Percentiles rank a stretch among this genome's conserved stretches.
These are phyloP conservation scores for Annona cherimola DNA, from an alignment of 164 flowering plant genomes.

Conservation along the genomic window DNA sequence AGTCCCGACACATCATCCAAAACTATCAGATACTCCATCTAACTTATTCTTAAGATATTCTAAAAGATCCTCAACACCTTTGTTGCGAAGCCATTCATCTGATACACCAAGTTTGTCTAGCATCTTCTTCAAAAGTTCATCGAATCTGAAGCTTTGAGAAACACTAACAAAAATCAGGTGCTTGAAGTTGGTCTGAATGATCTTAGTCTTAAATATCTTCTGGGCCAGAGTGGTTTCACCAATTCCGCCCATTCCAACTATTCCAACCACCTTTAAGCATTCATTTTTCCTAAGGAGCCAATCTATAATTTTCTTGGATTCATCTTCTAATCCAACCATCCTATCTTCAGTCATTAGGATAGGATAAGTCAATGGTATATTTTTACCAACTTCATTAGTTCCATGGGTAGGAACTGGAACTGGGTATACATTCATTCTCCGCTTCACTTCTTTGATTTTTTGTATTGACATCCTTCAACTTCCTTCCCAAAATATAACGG, in stretches of 20 bases:
- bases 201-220: background rate
- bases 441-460: background rate
- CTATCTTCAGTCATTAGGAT: background rate
- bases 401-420: background rate
- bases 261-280: background rate
- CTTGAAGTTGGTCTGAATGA: background rate
- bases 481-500: background rate
- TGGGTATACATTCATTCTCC: background rate
- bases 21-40: background rate
- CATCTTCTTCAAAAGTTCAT: slow-evolving; percentile 1
- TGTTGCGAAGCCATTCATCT: background rate
- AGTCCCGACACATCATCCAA: slow-evolving; percentile 1
- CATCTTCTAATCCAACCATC: background rate
- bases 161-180: background rate
- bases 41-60: background rate
- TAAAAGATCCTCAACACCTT: background rate
- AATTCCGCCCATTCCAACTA: background rate
- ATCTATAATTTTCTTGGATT: background rate
- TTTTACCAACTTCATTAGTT: background rate
- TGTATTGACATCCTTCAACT: background rate
- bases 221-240: background rate
- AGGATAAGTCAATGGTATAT: background rate
- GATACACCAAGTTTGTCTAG: background rate
- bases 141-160: background rate
- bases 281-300: background rate